Base-by-base conservation (phyloP, 2,329 filamentous ascomycete genomes). In the Beauveria australis region DNA sequence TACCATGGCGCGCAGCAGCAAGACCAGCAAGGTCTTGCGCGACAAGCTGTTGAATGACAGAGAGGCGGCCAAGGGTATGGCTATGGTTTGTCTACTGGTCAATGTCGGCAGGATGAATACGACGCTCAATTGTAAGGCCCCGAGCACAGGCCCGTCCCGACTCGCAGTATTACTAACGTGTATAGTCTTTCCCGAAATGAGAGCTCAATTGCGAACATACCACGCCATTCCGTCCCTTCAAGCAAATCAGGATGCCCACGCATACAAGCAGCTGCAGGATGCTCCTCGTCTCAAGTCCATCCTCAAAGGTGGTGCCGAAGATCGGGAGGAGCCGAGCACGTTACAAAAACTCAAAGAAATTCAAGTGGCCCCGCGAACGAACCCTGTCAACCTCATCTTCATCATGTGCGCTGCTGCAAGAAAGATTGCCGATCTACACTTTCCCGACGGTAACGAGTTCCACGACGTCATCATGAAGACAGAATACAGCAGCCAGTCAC, bases 71-170 rank as follows among this genome's bases (percentile, higher is more conserved):
- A 92, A 96, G 73, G 93, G 91, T 70, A 99, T 99, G 94, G 94
- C 94, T 58, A 99, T 99, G 94, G 93, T 99, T 62, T 99, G 94
- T 75, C 78, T 99, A 65, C 78, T 99, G 68, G 94, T 99, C 72
- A 99, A 99, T 70, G 90, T 99, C 65, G 94, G 94, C 62, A 84
- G 94, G 64, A 99, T 99, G 94, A 99, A 99, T 75, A 99, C 94
- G 1, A 99, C 94, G 0, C 80, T 99, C 53, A 99, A 99, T 71
- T 97, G 92, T 96, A 79, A 71, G 86, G 86, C 74, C 59, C 9
- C 28, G 10, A 30, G 16, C 10, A 9, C 57, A 61, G 61, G 41
- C 53, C 60, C 22, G 19, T 18, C 8, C 16, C 14, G 9, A 61
- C 40, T n/a, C 41, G 52, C 37, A 24, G 60, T 40, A 53, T 24